These are phyloP conservation scores for Chlorella sp. DNA, from an alignment of 139 green algal genomes.

Conservation along the genomic window DNA sequence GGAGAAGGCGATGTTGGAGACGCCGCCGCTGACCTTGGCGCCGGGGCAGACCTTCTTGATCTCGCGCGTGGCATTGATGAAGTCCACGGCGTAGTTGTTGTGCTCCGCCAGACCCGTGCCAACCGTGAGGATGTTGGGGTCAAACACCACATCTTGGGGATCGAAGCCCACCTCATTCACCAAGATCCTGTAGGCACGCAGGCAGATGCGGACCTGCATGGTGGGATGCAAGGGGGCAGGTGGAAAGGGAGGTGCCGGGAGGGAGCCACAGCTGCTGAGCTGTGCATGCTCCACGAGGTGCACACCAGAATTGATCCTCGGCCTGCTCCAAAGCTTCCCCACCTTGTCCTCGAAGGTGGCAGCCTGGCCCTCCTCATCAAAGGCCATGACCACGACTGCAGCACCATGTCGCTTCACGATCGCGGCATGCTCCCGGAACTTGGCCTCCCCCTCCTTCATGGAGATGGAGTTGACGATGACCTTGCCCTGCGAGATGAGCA, in stretches of 20 bases:
- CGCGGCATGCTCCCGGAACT: conserved; percentile 83
- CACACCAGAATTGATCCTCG: too few relatives aligned
- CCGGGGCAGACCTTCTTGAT: conserved; percentile 97
- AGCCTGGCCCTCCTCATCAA: conserved; percentile 94
- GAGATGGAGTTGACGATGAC: conserved; percentile 99
- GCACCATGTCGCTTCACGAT: conserved; percentile 89
- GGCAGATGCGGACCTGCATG: conserved; percentile 88
- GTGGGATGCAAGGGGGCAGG: too few relatives aligned
- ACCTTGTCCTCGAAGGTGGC: conserved; percentile 81
- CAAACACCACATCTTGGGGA: conserved; percentile 98
- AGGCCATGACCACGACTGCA: conserved; percentile 99
- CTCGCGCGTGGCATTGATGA: conserved; percentile 89
- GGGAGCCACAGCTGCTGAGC: too few relatives aligned
- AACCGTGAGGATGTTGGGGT: conserved; percentile 99
- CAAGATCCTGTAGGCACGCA: conserved; percentile 92
- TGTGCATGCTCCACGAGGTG: too few relatives aligned
- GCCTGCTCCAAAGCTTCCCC: background rate
- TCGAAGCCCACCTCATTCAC: conserved; percentile 95
- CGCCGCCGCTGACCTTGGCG: conserved; percentile 93
- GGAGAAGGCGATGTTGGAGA: conserved; percentile 98
- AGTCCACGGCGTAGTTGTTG: conserved; percentile 99
- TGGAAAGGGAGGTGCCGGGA: too few relatives aligned
- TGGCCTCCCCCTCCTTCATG: conserved; percentile 96
- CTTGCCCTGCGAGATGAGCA: conserved; percentile 84
- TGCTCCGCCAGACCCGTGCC: conserved; percentile 97